A percentile compares a stretch with the other conserved stretches of the same genome.
Conservation (phyloP, 345 rosid species). For the Jatropha curcas region DNA sequence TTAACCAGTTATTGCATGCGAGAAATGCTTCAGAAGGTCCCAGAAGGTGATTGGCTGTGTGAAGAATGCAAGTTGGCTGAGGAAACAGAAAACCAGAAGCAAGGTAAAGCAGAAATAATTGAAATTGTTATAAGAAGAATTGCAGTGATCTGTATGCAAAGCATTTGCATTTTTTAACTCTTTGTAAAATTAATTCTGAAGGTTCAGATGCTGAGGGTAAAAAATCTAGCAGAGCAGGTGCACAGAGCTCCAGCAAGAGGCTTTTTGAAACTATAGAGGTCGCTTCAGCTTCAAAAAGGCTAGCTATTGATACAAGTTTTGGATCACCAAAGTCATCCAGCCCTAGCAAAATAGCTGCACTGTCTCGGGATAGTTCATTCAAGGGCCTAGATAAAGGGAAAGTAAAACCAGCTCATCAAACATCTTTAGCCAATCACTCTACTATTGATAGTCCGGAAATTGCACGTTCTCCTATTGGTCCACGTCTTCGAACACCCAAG, state of each 20-base stretch:
- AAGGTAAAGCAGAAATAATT: slow-evolving; percentile 44
- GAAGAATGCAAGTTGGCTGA: slow-evolving; percentile 89
- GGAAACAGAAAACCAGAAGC: slow-evolving; percentile 66
- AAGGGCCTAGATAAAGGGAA: slow-evolving; percentile 49
- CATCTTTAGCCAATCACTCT: slow-evolving; percentile 42
- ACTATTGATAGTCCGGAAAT: slow-evolving; percentile 44
- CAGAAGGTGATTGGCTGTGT: slow-evolving; percentile 94
- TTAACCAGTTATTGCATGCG: slow-evolving; percentile 91
- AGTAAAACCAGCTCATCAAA: slow-evolving; percentile 47
- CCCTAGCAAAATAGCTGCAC: slow-evolving; percentile 42
- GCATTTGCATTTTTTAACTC: slow-evolving; percentile 12
- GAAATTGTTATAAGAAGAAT: background rate
- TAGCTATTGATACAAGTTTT: slow-evolving; percentile 50
- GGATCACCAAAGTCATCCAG: slow-evolving; percentile 66
- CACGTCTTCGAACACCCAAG: slow-evolving; percentile 53
- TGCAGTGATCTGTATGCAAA: background rate
- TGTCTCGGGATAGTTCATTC: slow-evolving; percentile 43
- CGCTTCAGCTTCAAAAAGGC: slow-evolving; percentile 56
- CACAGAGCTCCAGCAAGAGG: slow-evolving; percentile 55
- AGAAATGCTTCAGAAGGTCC: slow-evolving; percentile 78
- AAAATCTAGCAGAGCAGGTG: slow-evolving; percentile 36
- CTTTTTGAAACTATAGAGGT: slow-evolving; percentile 52
- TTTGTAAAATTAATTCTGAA: slow-evolving; percentile 34
- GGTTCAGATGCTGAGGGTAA: slow-evolving; percentile 57
- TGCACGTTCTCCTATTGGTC: slow-evolving; percentile 43